Conservation (phyloP, 1,284 basidiomycete species). For the Malassezia sympodialis region DNA sequence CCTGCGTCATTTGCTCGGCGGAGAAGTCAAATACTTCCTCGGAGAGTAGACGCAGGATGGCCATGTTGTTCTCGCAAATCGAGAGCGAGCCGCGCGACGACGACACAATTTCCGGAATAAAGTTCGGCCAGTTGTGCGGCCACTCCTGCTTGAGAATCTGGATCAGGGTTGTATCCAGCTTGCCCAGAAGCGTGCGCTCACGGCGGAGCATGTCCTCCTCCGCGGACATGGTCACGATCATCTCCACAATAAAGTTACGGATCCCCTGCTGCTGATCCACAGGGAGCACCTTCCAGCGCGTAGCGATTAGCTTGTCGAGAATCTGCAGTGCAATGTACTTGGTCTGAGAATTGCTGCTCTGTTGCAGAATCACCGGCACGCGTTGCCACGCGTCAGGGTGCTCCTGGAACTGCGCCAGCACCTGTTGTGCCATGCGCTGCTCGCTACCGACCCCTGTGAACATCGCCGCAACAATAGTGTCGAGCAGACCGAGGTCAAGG, state of each 20-base stretch:
- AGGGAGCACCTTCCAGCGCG: conserved; percentile 90
- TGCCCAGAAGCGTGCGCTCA: conserved; percentile 93
- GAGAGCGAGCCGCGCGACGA: conserved; percentile 93
- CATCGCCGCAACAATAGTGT: conserved; percentile 45
- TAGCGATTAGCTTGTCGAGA: conserved; percentile 64
- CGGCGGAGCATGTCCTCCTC: conserved; percentile 66
- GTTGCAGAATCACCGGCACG: conserved; percentile 86
- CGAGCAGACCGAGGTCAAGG: conserved; percentile 43
- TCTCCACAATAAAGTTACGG: conserved; percentile 88
- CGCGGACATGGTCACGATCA: conserved; percentile 82
- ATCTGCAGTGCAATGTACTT: conserved; percentile 54
- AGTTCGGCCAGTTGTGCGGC: conserved; percentile 98
- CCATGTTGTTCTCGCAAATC: conserved; percentile 99
- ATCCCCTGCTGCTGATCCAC: conserved; percentile 72
- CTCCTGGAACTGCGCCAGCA: conserved; percentile 71
- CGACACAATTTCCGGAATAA: conserved; percentile 93
- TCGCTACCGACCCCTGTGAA: conserved; percentile 36
- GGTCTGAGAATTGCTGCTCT: conserved; percentile 72
- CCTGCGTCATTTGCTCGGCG: conserved; percentile 96
- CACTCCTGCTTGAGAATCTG: conserved; percentile 99
- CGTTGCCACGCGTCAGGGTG: conserved; percentile 96
- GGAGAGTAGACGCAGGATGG: conserved; percentile 90
- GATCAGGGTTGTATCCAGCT: conserved; percentile 90
- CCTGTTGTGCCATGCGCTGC: conserved; percentile 43
- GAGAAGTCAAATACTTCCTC: conserved; percentile 99